Evolutionary conservation across 2,329 filamentous ascomycete genomes (phyloP).

Genomic region (Graphium sp.): DNA sequence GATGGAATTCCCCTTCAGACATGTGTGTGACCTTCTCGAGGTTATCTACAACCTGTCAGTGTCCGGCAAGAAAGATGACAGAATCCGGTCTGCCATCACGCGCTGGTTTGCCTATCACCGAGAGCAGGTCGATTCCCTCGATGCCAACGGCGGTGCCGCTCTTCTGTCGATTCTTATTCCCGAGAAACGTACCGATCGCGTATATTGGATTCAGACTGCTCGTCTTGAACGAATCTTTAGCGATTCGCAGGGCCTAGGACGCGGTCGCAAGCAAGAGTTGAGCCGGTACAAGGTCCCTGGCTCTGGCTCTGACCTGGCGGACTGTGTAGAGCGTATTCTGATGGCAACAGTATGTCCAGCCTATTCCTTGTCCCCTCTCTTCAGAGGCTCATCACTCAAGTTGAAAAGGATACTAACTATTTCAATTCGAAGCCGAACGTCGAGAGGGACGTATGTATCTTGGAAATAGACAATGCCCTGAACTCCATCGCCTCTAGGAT

Average conservation of each 20-base stretch:
- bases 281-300: constrained; percentile 42
- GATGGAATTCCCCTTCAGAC: constrained; percentile 53
- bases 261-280: constrained; percentile 42
- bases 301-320: constrained; percentile 47
- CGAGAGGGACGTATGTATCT: constrained; percentile 36
- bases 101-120: constrained; percentile 57
- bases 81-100: constrained; percentile 21
- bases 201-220: constrained; percentile 51
- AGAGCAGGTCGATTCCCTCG: constrained; percentile 33
- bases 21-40: constrained; percentile 60
- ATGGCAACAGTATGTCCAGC: constrained; percentile 32
- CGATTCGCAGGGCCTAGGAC: constrained; percentile 47
- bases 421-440: constrained; percentile 28
- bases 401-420: constrained; percentile 8
- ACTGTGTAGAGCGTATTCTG: constrained; percentile 52
- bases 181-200: constrained; percentile 58
- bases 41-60: constrained; percentile 33
- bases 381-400: constrained; percentile 6
- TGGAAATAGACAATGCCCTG: constrained; percentile 55
- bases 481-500: constrained; percentile 50
- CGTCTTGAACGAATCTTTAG: constrained; percentile 51
- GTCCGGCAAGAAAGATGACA: constrained; percentile 10
- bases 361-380: background rate
- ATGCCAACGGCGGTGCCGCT: constrained; percentile 36
- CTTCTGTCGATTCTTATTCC: constrained; percentile 64